phyloP scores from a whole-genome alignment of 1,284 basidiomycete genomes.

The Mycocalia duriaeana region DNA sequence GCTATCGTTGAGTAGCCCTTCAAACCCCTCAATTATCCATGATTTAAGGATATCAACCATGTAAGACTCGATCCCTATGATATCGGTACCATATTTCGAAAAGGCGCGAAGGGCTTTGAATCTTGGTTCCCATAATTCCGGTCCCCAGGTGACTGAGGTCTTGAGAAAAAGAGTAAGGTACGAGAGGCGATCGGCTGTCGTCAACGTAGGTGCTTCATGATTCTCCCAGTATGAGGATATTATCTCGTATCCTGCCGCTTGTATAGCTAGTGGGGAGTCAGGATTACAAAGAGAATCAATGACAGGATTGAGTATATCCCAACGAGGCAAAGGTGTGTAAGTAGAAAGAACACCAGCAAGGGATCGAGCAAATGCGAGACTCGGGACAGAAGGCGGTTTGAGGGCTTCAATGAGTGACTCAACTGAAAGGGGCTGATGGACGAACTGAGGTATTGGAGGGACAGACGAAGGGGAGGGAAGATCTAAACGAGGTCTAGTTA shows the following conservation, averaged over 20 bases:
- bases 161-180: constrained; percentile 60
- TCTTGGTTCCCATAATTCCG: constrained; percentile 64
- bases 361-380: constrained; percentile 44
- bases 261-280: constrained; percentile 48
- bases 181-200: constrained; percentile 52
- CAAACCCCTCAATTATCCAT: constrained; percentile 64
- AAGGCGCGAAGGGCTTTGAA: constrained; percentile 62
- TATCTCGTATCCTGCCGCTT: constrained; percentile 66
- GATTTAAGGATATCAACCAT: constrained; percentile 49
- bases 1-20: constrained; percentile 40
- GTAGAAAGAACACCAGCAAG: constrained; percentile 37
- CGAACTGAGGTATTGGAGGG: constrained; percentile 11
- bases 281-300: constrained; percentile 50
- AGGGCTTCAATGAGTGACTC: constrained; percentile 47
- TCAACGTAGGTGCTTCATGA: constrained; percentile 36
- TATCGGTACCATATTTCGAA: constrained; percentile 50
- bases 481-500: constrained; percentile 22
- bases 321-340: constrained; percentile 46
- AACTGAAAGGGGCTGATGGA: constrained; percentile 32
- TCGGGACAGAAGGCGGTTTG: constrained; percentile 54
- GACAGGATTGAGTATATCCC: constrained; percentile 47
- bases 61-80: constrained; percentile 58
- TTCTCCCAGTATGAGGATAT: constrained; percentile 63
- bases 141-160: constrained; percentile 41
- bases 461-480: constrained; percentile 9